phyloP scores from a whole-genome alignment of 805 yeast genomes.

The Candida khao-thaluensis region DNA sequence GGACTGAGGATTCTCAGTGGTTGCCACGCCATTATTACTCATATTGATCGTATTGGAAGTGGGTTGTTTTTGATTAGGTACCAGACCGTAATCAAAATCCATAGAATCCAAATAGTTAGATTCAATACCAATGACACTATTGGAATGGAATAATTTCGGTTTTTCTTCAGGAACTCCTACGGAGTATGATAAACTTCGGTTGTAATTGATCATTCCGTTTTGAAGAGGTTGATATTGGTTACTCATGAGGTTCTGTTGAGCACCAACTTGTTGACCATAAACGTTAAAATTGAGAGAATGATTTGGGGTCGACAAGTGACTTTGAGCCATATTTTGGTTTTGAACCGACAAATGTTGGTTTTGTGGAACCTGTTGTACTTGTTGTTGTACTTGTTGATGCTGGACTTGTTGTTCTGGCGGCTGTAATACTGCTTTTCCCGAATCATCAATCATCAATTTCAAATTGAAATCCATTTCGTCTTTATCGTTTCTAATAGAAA shows the following conservation, averaged over 20 bases:
- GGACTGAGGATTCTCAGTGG: background rate
- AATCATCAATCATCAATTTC: conserved; percentile 38
- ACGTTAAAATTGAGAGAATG: background rate
- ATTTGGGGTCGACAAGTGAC: background rate
- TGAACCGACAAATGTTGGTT: background rate
- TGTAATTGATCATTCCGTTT: background rate
- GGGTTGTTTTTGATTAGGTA: conserved; percentile 11
- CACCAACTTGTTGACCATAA: no score
- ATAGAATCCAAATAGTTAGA: conserved; percentile 13
- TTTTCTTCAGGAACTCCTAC: conserved; percentile 9
- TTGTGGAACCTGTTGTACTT: background rate
- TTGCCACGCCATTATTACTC: conserved; percentile 6
- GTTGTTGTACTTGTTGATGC: background rate
- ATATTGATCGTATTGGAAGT: conserved; percentile 8
- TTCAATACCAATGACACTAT: conserved; percentile 30
- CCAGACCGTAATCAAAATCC: conserved; percentile 18
- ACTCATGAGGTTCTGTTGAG: conserved; percentile 3
- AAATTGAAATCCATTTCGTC: conserved; percentile 21
- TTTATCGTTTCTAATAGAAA: conserved; percentile 12
- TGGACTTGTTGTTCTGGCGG: conserved; percentile 1
- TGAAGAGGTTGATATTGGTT: conserved; percentile 3
- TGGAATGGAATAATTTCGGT: conserved; percentile 24
- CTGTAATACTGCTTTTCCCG: conserved; percentile 39
- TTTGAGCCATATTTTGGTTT: background rate
- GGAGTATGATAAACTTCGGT: conserved; percentile 10